phyloP scores from a whole-genome alignment of 768 basidiomycete species.

The Lactarius indigo region DNA sequence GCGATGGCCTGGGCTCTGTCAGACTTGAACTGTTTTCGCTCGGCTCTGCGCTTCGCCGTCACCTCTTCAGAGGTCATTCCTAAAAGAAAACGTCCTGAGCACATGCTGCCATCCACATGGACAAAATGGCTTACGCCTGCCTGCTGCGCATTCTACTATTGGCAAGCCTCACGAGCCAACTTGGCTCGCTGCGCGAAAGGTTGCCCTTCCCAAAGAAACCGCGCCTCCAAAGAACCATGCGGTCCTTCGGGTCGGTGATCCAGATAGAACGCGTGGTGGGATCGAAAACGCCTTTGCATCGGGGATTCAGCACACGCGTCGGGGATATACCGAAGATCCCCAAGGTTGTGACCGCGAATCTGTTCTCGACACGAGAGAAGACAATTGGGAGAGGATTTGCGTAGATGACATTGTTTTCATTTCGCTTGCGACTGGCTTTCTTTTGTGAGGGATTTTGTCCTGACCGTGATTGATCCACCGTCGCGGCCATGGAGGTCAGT shows the following conservation, averaged over 20 bases:
- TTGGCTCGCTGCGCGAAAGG: conserved; percentile 91
- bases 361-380: conserved; percentile 43
- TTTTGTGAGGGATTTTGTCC: conserved; percentile 15
- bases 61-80: conserved; percentile 88
- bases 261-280: conserved; percentile 81
- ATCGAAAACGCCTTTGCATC: conserved; percentile 77
- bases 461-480: conserved; percentile 17
- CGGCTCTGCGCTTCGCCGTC: conserved; percentile 80
- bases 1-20: conserved; percentile 90
- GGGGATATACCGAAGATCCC: conserved; percentile 48
- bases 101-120: not conserved
- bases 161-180: conserved; percentile 80
- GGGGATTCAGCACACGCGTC: conserved; percentile 63
- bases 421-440: conserved; percentile 53
- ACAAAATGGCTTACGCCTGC: conserved; percentile 49
- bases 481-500: conserved; percentile 38
- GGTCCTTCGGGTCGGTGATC: conserved; percentile 64
- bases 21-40: conserved; percentile 89
- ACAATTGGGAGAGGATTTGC: conserved; percentile 66
- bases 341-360: conserved; percentile 38
- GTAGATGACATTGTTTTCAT: conserved; percentile 67
- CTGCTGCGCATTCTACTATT: conserved; percentile 51
- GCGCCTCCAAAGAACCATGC: conserved; percentile 72
- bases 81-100: conserved; percentile 28
- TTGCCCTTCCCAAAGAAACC: conserved; percentile 99